These are phyloP conservation scores for Setaria viridis DNA, from an alignment of 202 grass and related monocot species.

Conservation along the genomic window DNA sequence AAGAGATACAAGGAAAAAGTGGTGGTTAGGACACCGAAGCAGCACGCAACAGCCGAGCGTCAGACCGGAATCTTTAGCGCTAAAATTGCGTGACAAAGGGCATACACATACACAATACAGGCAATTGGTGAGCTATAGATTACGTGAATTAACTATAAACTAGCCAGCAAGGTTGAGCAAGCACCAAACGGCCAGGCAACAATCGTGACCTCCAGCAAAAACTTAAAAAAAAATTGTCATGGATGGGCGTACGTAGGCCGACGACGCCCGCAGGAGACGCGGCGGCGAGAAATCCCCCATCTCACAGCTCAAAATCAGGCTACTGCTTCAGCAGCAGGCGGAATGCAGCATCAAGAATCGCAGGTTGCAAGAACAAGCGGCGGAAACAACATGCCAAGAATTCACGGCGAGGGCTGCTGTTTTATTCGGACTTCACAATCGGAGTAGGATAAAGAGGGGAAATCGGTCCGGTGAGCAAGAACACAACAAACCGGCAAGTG, in stretches of 20 bases:
- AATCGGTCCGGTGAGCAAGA: neutral
- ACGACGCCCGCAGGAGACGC: conserved; percentile 19
- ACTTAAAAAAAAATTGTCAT: neutral
- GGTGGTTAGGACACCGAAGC: conserved; percentile 48
- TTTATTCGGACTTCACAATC: conserved; percentile 17
- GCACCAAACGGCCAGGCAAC: conserved; percentile 20
- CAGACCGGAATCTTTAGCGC: conserved; percentile 28
- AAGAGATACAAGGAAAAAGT: conserved; percentile 24
- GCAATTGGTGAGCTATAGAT: conserved; percentile 20
- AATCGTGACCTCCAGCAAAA: conserved; percentile 2
- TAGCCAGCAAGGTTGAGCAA: neutral
- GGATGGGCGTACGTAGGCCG: conserved; percentile 30
- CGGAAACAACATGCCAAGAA: neutral
- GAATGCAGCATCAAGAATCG: conserved; percentile 47
- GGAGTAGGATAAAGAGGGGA: neutral
- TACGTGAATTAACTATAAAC: conserved; percentile 6
- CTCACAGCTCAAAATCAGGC: neutral
- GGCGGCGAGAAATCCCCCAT: conserved; percentile 22
- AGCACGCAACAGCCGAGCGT: conserved; percentile 28
- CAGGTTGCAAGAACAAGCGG: neutral
- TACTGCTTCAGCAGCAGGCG: conserved; percentile 15
- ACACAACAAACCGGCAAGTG: neutral
- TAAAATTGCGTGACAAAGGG: conserved; percentile 33
- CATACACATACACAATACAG: neutral
- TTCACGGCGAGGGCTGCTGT: neutral